Base-by-base conservation (phyloP, 2,329 filamentous ascomycete species). In the Neospermospora avenae region DNA sequence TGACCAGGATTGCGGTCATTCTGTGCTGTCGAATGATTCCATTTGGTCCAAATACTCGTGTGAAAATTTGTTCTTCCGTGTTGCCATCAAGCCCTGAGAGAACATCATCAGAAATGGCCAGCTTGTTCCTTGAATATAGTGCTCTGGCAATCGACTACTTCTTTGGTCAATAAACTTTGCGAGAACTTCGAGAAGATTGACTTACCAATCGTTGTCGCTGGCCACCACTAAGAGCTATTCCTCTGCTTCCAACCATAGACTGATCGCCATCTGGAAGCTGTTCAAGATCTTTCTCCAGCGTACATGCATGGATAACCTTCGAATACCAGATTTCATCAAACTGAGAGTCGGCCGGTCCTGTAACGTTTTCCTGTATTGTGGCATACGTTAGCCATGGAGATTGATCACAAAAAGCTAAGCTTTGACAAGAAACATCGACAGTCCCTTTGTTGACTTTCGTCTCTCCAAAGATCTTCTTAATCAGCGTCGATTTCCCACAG, bases 251-350 rank as follows among this genome's bases (percentile, higher is more conserved):
- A 52, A 72, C 66, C 28, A 49, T 18, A 25, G 44, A 18, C 35
- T 51, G n/a, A 59, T 68, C 70, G n/a, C 69, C 67, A 4, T 68
- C 56, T 4, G 66, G 57, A 28, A 74, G 59, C 22, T 24, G 28
- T 35, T 57, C 52, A 11, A 89, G 73, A 74, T 88, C 85, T 0
- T 81, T 78, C 10, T 80, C 75, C 3, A 89, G 74, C 1, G 85
- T 84, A 68, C 85, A 89, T 11, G 85, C 84, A 68, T 87, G 81
- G 10, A 89, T 74, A 16, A 88, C 85, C 46, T 80, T 72, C 51
- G 84, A 77, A 68, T 89, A 89, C 84, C 85, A 88, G 1, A 75
- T 72, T 46, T 63, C 62, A 11, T 56, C 54, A 37, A 56, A 56
- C 24, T 44, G 20, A 35, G 22, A 20, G 16, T 62, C 55, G 18